Evolutionary conservation across 257 asterid species (phyloP).

Genomic region (Handroanthus guayacan): DNA sequence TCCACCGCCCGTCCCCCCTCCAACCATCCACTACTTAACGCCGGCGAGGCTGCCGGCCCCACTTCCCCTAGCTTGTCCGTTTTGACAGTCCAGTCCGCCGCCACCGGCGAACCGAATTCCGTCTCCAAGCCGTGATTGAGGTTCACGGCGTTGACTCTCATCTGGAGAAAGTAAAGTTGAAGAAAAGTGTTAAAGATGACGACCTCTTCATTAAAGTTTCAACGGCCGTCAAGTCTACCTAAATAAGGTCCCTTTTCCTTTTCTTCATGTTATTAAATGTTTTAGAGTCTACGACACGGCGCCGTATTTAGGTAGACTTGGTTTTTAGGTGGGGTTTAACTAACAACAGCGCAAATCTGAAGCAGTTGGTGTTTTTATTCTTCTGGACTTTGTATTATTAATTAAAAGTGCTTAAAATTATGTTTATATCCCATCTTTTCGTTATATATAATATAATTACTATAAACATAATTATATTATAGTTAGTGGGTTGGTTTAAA

Average conservation of each 20-base stretch:
- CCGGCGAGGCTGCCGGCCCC: constrained; percentile 46
- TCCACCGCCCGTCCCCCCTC: constrained; percentile 60
- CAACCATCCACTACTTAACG: constrained; percentile 42
- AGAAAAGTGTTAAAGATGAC: background rate
- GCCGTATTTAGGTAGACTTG: constrained; percentile 51
- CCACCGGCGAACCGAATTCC: constrained; percentile 49
- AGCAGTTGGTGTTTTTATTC: constrained; percentile 28
- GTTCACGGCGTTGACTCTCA: constrained; percentile 40
- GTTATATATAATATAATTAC: background rate
- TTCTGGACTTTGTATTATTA: background rate
- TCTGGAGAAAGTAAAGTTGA: background rate
- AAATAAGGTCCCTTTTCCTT: constrained; percentile 31
- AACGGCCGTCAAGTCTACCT: constrained; percentile 47
- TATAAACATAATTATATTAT: background rate
- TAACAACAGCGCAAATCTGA: constrained; percentile 28
- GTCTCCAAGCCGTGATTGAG: constrained; percentile 50
- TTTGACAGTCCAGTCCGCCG: constrained; percentile 66
- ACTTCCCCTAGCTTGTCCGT: constrained; percentile 69
- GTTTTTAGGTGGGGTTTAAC: constrained; percentile 19
- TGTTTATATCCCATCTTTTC: background rate
- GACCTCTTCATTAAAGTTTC: background rate
- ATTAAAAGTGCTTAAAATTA: background rate
- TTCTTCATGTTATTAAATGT: too few species aligned
- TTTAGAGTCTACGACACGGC: constrained; percentile 27
- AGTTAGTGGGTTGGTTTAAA: background rate